These are phyloP conservation scores for Fonsecaea pugnacius DNA, from an alignment of 2,329 filamentous ascomycete species.

Conservation along the genomic window DNA sequence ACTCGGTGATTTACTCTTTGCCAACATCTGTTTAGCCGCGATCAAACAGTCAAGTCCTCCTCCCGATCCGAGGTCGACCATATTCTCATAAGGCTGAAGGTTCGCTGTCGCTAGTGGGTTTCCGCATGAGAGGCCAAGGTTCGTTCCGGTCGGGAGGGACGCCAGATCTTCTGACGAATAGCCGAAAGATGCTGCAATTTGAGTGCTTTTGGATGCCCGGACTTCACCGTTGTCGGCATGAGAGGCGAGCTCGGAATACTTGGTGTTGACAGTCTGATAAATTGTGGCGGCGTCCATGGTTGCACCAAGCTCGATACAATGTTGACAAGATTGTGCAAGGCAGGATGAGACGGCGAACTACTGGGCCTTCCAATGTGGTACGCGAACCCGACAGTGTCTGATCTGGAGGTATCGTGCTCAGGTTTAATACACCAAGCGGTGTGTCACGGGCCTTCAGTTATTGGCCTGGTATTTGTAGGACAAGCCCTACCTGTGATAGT, in stretches of 20 bases:
- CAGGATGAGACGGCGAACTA: not conserved
- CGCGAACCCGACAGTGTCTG: not conserved
- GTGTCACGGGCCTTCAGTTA: not conserved
- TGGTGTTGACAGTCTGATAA: conserved; percentile 19
- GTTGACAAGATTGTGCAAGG: not conserved
- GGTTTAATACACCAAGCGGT: not conserved
- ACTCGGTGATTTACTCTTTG: not conserved
- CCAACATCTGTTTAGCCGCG: conserved; percentile 13
- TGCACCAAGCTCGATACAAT: not conserved
- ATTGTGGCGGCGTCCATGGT: conserved; percentile 19
- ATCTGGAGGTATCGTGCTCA: not conserved
- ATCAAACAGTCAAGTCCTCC: conserved; percentile 15
- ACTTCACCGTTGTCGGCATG: not conserved
- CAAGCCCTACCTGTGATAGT: not conserved
- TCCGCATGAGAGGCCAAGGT: conserved; percentile 60
- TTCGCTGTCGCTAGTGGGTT: conserved; percentile 58
- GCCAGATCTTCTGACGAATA: conserved; percentile 56
- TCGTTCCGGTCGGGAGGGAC: conserved; percentile 53
- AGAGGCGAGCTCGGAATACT: conserved; percentile 16
- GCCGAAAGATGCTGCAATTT: conserved; percentile 57
- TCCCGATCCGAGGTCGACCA: conserved; percentile 23
- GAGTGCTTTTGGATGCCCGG: conserved; percentile 8
- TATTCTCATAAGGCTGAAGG: conserved; percentile 38
- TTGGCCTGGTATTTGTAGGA: not conserved
- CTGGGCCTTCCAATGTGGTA: not conserved